Percentiles rank a stretch among this genome's conserved stretches.
phyloP scores from a whole-genome alignment of 352 stramenopile species.

The Globisporangium sylvaticum region DNA sequence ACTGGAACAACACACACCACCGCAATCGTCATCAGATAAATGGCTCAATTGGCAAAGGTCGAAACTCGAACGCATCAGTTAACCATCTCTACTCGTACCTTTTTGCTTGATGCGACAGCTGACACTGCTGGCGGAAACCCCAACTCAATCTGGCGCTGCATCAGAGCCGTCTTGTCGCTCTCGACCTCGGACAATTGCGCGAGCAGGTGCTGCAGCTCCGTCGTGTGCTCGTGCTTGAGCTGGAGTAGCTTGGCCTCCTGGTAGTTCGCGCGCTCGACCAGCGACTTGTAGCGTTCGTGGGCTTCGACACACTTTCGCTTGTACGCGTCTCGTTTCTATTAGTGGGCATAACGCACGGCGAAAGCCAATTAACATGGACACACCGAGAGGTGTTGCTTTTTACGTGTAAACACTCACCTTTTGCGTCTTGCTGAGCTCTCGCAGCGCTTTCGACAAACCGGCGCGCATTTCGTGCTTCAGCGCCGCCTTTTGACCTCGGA shows the following conservation, averaged over 20 bases:
- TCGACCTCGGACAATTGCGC: constrained; percentile 57
- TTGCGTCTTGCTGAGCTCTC: constrained; percentile 58
- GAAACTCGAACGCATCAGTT: background rate
- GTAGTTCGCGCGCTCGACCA: constrained; percentile 37
- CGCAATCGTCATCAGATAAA: background rate
- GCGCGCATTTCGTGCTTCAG: constrained; percentile 54
- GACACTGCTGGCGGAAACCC: constrained; percentile 16
- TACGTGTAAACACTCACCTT: constrained; percentile 30
- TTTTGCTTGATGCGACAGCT: constrained; percentile 15
- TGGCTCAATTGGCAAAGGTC: background rate
- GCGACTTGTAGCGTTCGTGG: constrained; percentile 65
- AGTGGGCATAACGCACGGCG: background rate
- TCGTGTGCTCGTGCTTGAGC: constrained; percentile 51
- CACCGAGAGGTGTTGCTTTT: background rate
- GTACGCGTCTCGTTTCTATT: constrained; percentile 74
- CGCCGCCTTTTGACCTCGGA: constrained; percentile 25
- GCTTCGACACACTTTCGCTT: constrained; percentile 80
- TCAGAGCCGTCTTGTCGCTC: constrained; percentile 61
- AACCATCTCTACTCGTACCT: constrained; percentile 7
- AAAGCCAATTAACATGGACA: background rate
- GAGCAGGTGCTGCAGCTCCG: constrained; percentile 64
- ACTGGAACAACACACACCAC: background rate
- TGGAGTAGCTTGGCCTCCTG: constrained; percentile 46
- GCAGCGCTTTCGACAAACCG: constrained; percentile 53
- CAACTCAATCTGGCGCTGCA: constrained; percentile 52